phyloP scores from a whole-genome alignment of 495 filamentous ascomycete species.

The Aspergillus sparsus region DNA sequence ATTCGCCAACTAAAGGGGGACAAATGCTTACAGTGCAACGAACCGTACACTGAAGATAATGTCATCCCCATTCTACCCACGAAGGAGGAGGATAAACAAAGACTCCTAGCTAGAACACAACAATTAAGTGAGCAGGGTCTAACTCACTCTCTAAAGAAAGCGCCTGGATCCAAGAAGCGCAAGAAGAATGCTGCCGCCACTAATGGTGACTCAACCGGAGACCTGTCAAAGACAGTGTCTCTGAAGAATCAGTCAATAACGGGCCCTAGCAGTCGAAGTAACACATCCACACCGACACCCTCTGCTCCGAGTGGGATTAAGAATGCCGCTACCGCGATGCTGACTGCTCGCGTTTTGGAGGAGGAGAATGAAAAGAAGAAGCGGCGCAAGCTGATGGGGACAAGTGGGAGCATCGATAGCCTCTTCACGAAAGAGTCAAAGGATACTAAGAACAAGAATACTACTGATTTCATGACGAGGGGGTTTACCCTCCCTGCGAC shows the following conservation, averaged over 20 bases:
- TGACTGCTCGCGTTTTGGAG: constrained; percentile 81
- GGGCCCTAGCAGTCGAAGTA: constrained; percentile 25
- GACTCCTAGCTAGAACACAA: constrained; percentile 62
- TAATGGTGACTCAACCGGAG: constrained; percentile 25
- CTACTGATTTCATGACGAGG: constrained; percentile 73
- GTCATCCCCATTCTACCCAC: constrained; percentile 80
- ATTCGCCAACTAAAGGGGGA: constrained; percentile 73
- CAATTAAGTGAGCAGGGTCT: constrained; percentile 69
- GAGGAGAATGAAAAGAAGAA: constrained; percentile 85
- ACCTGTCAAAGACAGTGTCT: constrained; percentile 2
- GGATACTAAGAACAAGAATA: constrained; percentile 52
- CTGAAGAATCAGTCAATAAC: constrained; percentile 15
- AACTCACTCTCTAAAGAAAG: constrained; percentile 88
- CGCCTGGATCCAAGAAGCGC: constrained; percentile 66
- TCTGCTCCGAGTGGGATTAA: constrained; percentile 63
- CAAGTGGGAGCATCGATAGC: constrained; percentile 69
- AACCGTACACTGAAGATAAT: constrained; percentile 71
- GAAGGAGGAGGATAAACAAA: constrained; percentile 67
- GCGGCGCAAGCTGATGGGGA: constrained; percentile 64
- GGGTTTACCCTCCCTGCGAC: constrained; percentile 64
- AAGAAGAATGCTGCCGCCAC: constrained; percentile 50
- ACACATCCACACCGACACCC: constrained; percentile 35
- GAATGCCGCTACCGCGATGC: constrained; percentile 76
- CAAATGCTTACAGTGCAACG: constrained; percentile 71
- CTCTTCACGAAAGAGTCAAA: constrained; percentile 62